Evolutionary conservation across 306 rosid genomes (phyloP).

Genomic region (Psophocarpus tetragonolobus): DNA sequence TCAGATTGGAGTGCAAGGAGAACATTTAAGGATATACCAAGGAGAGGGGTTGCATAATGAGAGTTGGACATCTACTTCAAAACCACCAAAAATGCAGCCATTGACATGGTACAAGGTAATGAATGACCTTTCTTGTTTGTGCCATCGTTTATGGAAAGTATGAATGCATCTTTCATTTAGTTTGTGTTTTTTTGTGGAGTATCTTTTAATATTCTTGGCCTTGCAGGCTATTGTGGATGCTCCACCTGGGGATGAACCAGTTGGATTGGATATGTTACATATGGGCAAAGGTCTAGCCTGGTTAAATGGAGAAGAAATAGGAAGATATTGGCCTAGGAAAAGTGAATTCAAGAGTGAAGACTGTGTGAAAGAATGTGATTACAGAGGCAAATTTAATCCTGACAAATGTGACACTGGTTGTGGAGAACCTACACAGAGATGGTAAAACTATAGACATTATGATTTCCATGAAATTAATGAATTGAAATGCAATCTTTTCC

Average conservation of each 20-base stretch:
- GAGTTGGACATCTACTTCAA: conserved; percentile 67
- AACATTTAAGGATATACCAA: conserved; percentile 62
- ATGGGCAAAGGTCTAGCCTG: conserved; percentile 99
- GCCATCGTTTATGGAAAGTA: conserved; percentile 1
- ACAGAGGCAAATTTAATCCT: conserved; percentile 83
- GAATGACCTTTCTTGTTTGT: conserved; percentile 15
- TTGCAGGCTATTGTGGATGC: conserved; percentile 75
- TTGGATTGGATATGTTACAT: conserved; percentile 87
- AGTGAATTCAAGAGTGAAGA: conserved; percentile 51
- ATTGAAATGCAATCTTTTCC: conserved; percentile 12
- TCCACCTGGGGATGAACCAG: conserved; percentile 76
- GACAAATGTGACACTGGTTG: conserved; percentile 88
- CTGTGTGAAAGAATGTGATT: conserved; percentile 82
- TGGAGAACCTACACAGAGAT: conserved; percentile 90
- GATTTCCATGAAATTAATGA: neutral
- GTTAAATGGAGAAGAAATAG: conserved; percentile 97
- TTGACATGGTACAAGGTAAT: conserved; percentile 94
- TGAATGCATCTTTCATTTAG: conserved; percentile 21
- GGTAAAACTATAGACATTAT: conserved; percentile 47
- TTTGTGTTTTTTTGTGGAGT: neutral
- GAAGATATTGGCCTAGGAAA: conserved; percentile 90
- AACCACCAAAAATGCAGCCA: conserved; percentile 71
- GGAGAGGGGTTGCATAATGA: conserved; percentile 48
- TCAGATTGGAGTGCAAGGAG: conserved; percentile 87
- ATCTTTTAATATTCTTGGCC: conserved; percentile 10